These are phyloP conservation scores for Aegilops speltoides DNA, from an alignment of 176 grass and related monocot genomes.

Conservation along the genomic window DNA sequence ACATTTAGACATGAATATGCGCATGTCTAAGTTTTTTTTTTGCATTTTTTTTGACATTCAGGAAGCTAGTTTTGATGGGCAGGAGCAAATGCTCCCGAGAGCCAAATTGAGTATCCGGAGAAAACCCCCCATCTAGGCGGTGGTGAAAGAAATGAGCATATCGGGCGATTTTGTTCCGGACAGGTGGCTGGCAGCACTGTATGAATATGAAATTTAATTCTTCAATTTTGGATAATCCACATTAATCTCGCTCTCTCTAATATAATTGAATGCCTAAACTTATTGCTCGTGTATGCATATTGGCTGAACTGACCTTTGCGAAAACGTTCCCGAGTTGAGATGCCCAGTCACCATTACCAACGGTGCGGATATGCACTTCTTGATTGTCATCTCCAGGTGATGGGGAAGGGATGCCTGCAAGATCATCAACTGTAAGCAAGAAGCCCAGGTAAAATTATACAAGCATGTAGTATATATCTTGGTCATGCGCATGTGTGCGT, in stretches of 20 bases:
- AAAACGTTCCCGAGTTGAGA: constrained; percentile 72
- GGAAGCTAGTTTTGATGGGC: too few relatives aligned
- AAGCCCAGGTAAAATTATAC: neutral
- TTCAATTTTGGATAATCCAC: neutral
- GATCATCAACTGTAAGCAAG: constrained; percentile 16
- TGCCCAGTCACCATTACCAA: constrained; percentile 95
- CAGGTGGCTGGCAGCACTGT: constrained; percentile 64
- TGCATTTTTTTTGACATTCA: too few relatives aligned
- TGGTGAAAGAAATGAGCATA: constrained; percentile 23
- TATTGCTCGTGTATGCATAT: neutral
- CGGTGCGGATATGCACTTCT: constrained; percentile 84
- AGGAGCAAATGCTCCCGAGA: too few relatives aligned
- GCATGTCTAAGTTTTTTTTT: too few relatives aligned
- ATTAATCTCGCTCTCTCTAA: neutral
- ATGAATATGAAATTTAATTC: constrained; percentile 18
- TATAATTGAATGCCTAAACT: neutral
- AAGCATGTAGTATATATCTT: neutral
- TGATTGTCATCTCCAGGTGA: constrained; percentile 82
- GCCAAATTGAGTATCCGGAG: too few relatives aligned
- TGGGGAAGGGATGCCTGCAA: constrained; percentile 93
- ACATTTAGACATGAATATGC: too few relatives aligned
- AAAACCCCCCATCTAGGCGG: too few relatives aligned
- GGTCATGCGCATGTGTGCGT: neutral
- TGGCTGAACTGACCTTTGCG: constrained; percentile 71
- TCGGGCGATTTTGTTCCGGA: constrained; percentile 54